Percentiles rank a stretch among this genome's conserved stretches.
phyloP scores from a whole-genome alignment of 768 basidiomycete species.

The Clathrus columnatus region DNA sequence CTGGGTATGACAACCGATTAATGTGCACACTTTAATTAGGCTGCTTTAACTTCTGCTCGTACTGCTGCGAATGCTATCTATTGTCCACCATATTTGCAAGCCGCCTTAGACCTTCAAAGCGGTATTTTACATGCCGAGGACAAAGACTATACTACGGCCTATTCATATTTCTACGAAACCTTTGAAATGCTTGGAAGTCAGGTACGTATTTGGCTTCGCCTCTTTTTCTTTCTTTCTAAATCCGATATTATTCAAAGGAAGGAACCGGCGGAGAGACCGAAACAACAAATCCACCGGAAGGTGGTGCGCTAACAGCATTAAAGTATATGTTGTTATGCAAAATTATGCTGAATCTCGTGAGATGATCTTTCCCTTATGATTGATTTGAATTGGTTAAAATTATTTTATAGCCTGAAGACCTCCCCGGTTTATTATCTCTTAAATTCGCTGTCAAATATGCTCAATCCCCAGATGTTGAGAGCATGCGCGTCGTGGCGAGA shows the following conservation, averaged over 20 bases:
- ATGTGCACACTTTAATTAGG: constrained; percentile 31
- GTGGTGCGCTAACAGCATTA: constrained; percentile 64
- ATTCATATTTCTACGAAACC: constrained; percentile 95
- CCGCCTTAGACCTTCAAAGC: constrained; percentile 54
- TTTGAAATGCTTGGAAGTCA: constrained; percentile 83
- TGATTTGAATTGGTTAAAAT: neutral
- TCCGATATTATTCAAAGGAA: neutral
- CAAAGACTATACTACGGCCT: constrained; percentile 94
- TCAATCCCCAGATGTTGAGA: constrained; percentile 81
- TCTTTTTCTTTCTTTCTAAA: neutral
- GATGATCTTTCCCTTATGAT: constrained; percentile 20
- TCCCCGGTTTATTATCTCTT: constrained; percentile 73
- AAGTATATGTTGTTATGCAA: constrained; percentile 99
- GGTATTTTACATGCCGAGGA: constrained; percentile 93
- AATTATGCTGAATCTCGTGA: constrained; percentile 90
- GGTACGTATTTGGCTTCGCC: constrained; percentile 25
- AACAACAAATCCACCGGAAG: constrained; percentile 7
- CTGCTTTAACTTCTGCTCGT: constrained; percentile 80
- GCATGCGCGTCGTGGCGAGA: constrained; percentile 89
- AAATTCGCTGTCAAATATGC: constrained; percentile 87
- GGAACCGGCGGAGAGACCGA: neutral
- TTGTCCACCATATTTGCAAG: constrained; percentile 66
- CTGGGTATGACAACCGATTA: neutral
- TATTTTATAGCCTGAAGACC: constrained; percentile 74
- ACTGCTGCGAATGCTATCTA: constrained; percentile 96